Evolutionary conservation across 768 basidiomycete species (phyloP).

Genomic region (Boletus fagicola): DNA sequence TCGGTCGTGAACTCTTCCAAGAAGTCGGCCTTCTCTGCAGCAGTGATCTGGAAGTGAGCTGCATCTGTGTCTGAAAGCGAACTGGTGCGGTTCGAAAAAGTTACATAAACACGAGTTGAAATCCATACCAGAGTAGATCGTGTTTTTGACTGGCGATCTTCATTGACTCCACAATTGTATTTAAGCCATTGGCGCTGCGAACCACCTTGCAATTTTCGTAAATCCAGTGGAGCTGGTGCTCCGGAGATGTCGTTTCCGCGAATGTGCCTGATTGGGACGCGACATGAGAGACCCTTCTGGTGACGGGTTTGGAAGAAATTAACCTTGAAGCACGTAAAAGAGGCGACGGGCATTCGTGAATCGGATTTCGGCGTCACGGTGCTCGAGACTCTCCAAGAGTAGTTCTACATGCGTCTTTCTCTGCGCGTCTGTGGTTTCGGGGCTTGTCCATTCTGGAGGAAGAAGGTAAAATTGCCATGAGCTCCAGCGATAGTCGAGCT

Average conservation of each 20-base stretch:
- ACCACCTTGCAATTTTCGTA: slow-evolving; percentile 91
- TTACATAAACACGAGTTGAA: background rate
- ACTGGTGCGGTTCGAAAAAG: slow-evolving; percentile 38
- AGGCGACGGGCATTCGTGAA: slow-evolving; percentile 85
- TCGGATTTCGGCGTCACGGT: slow-evolving; percentile 77
- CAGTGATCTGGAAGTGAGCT: slow-evolving; percentile 65
- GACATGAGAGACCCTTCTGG: slow-evolving; percentile 9
- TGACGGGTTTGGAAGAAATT: background rate
- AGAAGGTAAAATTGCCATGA: slow-evolving; percentile 1
- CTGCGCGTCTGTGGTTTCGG: slow-evolving; percentile 49
- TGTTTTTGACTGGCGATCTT: slow-evolving; percentile 88
- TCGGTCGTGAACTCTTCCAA: slow-evolving; percentile 91
- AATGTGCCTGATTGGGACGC: slow-evolving; percentile 64
- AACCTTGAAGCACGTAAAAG: slow-evolving; percentile 92
- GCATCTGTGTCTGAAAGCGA: slow-evolving; percentile 74
- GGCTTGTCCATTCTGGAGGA: slow-evolving; percentile 71
- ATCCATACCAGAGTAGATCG: slow-evolving; percentile 68
- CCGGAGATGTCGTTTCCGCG: slow-evolving; percentile 85
- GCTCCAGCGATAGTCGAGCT: background rate
- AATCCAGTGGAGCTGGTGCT: slow-evolving; percentile 95
- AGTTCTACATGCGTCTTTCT: slow-evolving; percentile 75
- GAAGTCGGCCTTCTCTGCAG: slow-evolving; percentile 70
- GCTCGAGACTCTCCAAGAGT: slow-evolving; percentile 85
- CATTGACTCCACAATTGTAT: slow-evolving; percentile 80
- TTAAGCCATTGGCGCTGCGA: slow-evolving; percentile 78